Base-by-base conservation (phyloP, 805 yeast genomes). In the Metschnikowia peoriensis region DNA sequence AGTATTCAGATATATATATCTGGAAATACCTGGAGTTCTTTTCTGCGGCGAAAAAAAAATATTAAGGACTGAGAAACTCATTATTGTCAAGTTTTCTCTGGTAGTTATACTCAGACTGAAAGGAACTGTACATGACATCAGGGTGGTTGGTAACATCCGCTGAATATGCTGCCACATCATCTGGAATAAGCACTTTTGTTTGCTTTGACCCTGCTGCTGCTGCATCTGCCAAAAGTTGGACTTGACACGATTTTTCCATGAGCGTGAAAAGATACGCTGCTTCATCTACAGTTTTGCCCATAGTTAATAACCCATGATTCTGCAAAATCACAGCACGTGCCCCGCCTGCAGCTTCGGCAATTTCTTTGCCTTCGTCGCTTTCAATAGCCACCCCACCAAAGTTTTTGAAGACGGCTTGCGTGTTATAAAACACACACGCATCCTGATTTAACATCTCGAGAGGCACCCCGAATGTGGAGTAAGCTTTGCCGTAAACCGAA, bases 311-410 rank as follows among this genome's bases (percentile, higher is more conserved):
- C 4, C 57, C 57, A 42, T 54, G 57, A 47, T 54, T 54, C 46
- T 48, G 55, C 51, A 51, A 51, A 14, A 54, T 51, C 28, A 51
- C 53, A 8, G 46, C 47, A 12, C 46, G 42, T 6, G 50, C 57
- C 6, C 47, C 48, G 2, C 38, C 48, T 4, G 46, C 47, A 5
- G 57, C 54, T 16, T 38, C 41, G 2, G 57, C 55, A 6, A 51
- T 51, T 14, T 41, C 55, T 10, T 38, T 27, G 28, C 57, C 57
- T 32, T 54, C 52, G 10, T 48, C 55, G 15, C 45, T 49, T 29
- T 54, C 55, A 12, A 54, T 39, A 6, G 57, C 57, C 16, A 51
- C 57, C 1, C 57, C 57, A 4, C 57, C 57, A 27, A 54, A 54
- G 38, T 46, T 35, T 11, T 28, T 28, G 44, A 40, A 54, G 8